Evolutionary conservation across 257 asterid genomes (phyloP), one percentile per base, ranked within the genome.

Genomic region (Nicotiana tomentosiformis): DNA sequence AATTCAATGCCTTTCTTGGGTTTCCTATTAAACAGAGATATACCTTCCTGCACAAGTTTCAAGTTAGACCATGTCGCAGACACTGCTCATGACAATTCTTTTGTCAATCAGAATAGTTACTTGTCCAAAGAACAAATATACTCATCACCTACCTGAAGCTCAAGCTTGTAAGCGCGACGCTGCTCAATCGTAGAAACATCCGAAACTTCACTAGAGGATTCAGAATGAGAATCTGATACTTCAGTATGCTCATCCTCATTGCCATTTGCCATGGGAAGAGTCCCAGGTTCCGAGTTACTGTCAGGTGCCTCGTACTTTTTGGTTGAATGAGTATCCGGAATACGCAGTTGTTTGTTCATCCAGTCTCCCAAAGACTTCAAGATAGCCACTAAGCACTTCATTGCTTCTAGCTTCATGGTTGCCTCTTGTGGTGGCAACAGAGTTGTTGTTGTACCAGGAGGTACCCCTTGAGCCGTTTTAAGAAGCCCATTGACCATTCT

Each of bases 401-500:
- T 94, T 80, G 99, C 97, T 90, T 94, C 98, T 85, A 93, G 89
- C 92, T 95, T 94, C 99, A 95, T 88, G 32, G 90, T 84, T 85
- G 85, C 86, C 82, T 95, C 99, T 88, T 95, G 97, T 78, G 96
- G 97, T 85, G 97, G 97, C 91, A 88, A 91, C 83, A 95, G 93
- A 58, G 97, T 92, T 81, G 90, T 93, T 53, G 95, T 67, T 83
- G 83, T 88, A 78, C 99, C 99, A 84, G 99, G 98, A 49, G 97
- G 93, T 86, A 91, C 93, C 84, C 99, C 99, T 87, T 95, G 99
- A 84, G 98, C 98, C 85, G 99, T 96, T 92, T 96, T 96, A 85
- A 96, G 97, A 83, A 96, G 97, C 82, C 99, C 99, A 80, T 95
- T 94, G 86, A 96, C 98, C 99, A 95, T 95, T 88, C 99, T 96